phyloP scores from a whole-genome alignment of 495 filamentous ascomycete species.

The Schizothecium vesticola region DNA sequence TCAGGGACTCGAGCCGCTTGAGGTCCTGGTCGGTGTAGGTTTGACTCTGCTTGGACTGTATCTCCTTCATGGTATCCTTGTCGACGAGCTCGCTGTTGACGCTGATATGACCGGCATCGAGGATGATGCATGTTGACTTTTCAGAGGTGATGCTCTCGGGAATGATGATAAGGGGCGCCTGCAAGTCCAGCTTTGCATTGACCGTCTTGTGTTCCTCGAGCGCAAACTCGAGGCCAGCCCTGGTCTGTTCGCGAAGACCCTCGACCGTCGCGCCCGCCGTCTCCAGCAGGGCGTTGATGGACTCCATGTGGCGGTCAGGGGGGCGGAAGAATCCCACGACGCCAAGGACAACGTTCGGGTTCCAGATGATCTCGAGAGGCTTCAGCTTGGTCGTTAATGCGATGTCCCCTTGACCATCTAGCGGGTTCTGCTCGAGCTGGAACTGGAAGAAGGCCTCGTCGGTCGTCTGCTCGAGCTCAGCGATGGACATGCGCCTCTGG shows the following conservation, averaged over 20 bases:
- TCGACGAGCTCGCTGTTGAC: conserved; percentile 92
- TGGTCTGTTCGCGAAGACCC: conserved; percentile 86
- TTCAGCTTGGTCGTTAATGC: conserved; percentile 87
- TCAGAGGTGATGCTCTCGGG: conserved; percentile 83
- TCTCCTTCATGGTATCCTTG: conserved; percentile 75
- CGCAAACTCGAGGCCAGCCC: conserved; percentile 92
- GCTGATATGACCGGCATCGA: conserved; percentile 94
- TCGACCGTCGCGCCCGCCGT: conserved; percentile 92
- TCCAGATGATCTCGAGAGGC: conserved; percentile 94
- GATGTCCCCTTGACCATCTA: conserved; percentile 86
- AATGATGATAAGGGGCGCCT: conserved; percentile 92
- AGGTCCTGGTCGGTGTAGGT: conserved; percentile 86
- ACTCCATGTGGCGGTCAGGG: conserved; percentile 96
- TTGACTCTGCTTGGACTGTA: conserved; percentile 85
- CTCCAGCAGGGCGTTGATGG: conserved; percentile 88
- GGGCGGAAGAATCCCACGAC: conserved; percentile 92
- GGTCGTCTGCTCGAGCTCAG: conserved; percentile 55
- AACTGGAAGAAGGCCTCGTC: conserved; percentile 84
- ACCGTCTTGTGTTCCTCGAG: conserved; percentile 96
- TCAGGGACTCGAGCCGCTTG: conserved; percentile 75
- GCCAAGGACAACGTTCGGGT: conserved; percentile 84
- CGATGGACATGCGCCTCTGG: conserved; percentile 48
- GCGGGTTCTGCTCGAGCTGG: conserved; percentile 87
- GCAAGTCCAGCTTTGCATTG: conserved; percentile 90
- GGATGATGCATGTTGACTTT: conserved; percentile 77